Percentiles rank a stretch among this genome's conserved stretches.
Conservation (phyloP, 2,329 filamentous ascomycete species). For the Plectosphaerella cucumerina region DNA sequence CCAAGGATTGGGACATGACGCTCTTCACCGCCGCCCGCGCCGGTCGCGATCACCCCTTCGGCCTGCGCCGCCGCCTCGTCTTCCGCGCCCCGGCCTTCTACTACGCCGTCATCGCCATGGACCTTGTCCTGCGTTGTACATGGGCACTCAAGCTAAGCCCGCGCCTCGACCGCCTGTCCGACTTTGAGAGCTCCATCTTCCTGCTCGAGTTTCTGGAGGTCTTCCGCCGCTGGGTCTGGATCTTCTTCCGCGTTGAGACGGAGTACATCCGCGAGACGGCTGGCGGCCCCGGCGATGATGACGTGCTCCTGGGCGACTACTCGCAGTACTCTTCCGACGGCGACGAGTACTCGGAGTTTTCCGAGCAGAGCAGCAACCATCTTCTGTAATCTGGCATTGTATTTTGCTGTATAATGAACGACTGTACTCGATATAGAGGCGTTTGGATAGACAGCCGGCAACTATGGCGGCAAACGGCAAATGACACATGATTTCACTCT, state of each 20-base stretch:
- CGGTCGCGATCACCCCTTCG: conserved; percentile 66
- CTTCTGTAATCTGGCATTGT: no score
- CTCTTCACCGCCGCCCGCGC: conserved; percentile 62
- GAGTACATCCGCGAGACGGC: conserved; percentile 70
- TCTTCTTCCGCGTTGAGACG: conserved; percentile 91
- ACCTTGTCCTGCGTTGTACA: conserved; percentile 79
- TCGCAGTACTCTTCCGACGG: conserved; percentile 29
- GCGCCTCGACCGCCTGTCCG: conserved; percentile 76
- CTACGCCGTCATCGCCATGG: conserved; percentile 74
- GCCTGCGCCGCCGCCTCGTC: conserved; percentile 68
- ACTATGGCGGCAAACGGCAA: no score
- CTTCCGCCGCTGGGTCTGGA: conserved; percentile 88
- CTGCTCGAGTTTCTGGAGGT: conserved; percentile 84
- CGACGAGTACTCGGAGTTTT: conserved; percentile 1
- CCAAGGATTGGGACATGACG: conserved; percentile 94
- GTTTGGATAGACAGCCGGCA: not conserved
- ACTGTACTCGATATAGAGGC: not conserved
- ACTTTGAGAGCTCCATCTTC: conserved; percentile 87
- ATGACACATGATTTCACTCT: no score
- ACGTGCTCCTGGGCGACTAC: conserved; percentile 72
- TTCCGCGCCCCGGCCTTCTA: conserved; percentile 73
- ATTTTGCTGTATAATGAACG: no score
- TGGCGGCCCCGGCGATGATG: conserved; percentile 55
- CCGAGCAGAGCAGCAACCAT: not conserved
- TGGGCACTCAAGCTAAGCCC: conserved; percentile 87